Evolutionary conservation across 768 basidiomycete species (phyloP), one percentile per base, ranked within the genome.

Genomic region (Tylopilus sp.): DNA sequence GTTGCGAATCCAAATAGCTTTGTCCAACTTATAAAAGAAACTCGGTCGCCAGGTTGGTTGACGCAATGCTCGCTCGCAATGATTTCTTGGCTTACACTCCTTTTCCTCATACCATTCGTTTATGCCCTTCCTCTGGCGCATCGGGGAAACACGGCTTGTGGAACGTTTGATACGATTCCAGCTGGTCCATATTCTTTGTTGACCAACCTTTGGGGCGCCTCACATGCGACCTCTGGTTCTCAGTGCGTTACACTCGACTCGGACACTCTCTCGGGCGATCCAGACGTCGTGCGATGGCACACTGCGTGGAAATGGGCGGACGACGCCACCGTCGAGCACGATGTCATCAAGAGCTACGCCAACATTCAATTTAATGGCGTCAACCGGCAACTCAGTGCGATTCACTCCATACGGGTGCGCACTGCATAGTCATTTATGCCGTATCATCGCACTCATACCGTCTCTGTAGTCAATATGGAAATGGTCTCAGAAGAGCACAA

Each of bases 271-370:
- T 69, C 65, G 42, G 78, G 73, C 3, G 70, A n/a, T n/a, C n/a
- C n/a, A n/a, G n/a, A 61, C 25, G 75, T 65, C 6, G 53, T 81
- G 30, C 64, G 70, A 0, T 85, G 83, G 83, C 71, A 59, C 62
- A 80, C 75, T 25, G 71, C 60, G 3, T 85, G 79, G 77, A 69
- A 51, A 1, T 85, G 83, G 83, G 50, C 20, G 7, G 82, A 82
- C 28, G 79, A 74, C n/a, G n/a, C n/a, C n/a, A n/a, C n/a, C n/a
- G n/a, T n/a, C n/a, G n/a, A n/a, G n/a, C n/a, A n/a, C 7, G 69
- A 46, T 20, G 70, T 72, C 20, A 73, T 86, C 53, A 86, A 85
- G 75, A 83, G 79, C 60, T 86, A 75, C 67, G 73, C 81, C 21
- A 81, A 85, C 63, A 69, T 82, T 12, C 73, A 78, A 53, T 72